Evolutionary conservation across 306 rosid genomes (phyloP).

Genomic region (Vigna trinervia): DNA sequence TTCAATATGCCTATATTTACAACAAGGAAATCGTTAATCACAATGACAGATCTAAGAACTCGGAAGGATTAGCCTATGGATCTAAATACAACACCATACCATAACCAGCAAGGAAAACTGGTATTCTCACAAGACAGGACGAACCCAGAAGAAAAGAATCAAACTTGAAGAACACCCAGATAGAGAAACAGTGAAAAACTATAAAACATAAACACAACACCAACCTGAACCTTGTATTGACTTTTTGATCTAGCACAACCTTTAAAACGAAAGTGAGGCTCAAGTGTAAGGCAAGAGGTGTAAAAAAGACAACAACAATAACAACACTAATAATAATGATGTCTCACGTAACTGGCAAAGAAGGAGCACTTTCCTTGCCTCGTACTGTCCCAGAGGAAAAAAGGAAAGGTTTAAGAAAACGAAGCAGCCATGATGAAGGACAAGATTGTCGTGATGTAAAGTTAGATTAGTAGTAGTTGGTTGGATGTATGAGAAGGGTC

Average conservation of each 20-base stretch:
- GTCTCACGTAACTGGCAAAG: constrained; percentile 14
- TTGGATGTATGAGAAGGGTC: constrained; percentile 41
- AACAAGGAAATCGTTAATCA: background rate
- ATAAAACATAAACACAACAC: background rate
- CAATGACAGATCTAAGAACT: constrained; percentile 31
- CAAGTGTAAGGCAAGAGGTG: constrained; percentile 17
- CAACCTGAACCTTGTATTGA: constrained; percentile 41
- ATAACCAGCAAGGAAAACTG: background rate
- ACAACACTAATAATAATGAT: background rate
- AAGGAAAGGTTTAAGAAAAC: constrained; percentile 1
- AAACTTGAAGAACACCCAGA: constrained; percentile 53
- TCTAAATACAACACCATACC: background rate
- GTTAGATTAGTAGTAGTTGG: constrained; percentile 37
- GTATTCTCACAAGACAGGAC: background rate
- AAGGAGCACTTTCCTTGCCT: constrained; percentile 17
- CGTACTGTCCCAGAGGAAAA: constrained; percentile 2
- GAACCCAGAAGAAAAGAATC: constrained; percentile 14
- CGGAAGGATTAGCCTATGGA: background rate
- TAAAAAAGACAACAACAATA: background rate
- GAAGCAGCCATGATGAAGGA: constrained; percentile 10
- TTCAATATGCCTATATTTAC: background rate
- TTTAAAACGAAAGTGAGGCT: constrained; percentile 36
- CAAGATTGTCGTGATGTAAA: constrained; percentile 3
- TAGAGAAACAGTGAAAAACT: background rate
- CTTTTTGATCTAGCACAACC: constrained; percentile 32